phyloP scores from a whole-genome alignment of 78 protist species.

The Carpediemonas membranifera region DNA sequence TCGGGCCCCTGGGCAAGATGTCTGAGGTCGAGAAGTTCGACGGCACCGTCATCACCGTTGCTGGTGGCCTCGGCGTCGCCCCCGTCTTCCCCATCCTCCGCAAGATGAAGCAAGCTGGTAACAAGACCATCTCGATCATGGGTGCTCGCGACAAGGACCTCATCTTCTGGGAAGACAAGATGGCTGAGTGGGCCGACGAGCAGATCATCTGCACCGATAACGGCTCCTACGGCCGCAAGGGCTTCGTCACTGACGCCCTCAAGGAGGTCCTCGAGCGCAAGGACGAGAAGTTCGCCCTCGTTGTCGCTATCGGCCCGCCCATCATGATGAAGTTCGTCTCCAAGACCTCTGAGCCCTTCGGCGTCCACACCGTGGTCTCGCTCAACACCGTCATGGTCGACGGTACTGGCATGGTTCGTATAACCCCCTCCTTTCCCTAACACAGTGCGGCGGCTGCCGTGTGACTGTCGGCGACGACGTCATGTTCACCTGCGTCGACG shows the following conservation, averaged over 20 bases:
- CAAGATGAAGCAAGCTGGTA: background rate
- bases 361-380: background rate
- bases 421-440: too few species aligned
- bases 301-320: background rate
- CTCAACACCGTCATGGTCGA: background rate
- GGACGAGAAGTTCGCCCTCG: background rate
- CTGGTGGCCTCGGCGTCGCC: background rate
- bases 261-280: background rate
- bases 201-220: background rate
- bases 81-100: background rate
- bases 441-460: background rate
- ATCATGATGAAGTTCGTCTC: background rate
- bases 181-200: background rate
- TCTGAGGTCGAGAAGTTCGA: background rate
- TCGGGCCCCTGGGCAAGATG: background rate
- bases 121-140: background rate
- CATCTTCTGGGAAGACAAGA: background rate
- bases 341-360: background rate
- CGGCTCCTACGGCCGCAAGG: background rate
- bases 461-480: background rate
- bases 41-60: background rate
- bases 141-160: background rate
- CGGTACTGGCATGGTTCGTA: background rate
- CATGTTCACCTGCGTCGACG: background rate
- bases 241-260: background rate